A percentile compares a stretch with the other conserved stretches of the same genome.
Conservation (phyloP, 1,284 basidiomycete genomes). For the Ganoderma leucocontextum region DNA sequence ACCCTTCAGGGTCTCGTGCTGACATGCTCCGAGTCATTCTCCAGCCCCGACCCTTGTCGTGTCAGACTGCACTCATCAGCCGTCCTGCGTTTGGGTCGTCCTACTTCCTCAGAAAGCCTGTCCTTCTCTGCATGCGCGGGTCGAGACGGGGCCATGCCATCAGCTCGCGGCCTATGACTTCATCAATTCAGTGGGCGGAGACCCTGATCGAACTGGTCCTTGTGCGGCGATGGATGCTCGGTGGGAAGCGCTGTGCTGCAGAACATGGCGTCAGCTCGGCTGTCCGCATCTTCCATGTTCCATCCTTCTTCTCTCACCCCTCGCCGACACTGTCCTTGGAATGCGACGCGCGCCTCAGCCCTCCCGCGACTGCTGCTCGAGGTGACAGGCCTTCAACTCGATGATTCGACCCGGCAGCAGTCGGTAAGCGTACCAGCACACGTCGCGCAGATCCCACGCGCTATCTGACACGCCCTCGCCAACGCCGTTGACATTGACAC, state of each 20-base stretch:
- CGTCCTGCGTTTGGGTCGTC: constrained; percentile 1
- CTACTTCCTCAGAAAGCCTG: neutral
- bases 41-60: neutral
- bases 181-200: constrained; percentile 2
- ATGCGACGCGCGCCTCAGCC: neutral
- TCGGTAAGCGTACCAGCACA: constrained; percentile 15
- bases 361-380: neutral
- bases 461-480: constrained; percentile 12
- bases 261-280: neutral
- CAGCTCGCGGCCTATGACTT: constrained; percentile 5
- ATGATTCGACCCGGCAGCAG: constrained; percentile 5
- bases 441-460: constrained; percentile 22
- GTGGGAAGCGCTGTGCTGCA: constrained; percentile 5
- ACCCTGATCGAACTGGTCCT: constrained; percentile 5
- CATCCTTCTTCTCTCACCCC: neutral
- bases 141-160: constrained; percentile 1
- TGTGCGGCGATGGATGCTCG: neutral
- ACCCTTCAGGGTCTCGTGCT: constrained; percentile 1
- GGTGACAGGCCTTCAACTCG: neutral
- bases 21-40: constrained; percentile 8
- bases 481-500: constrained; percentile 12
- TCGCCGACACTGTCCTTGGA: neutral
- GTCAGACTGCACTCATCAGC: constrained; percentile 11
- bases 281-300: constrained; percentile 1
- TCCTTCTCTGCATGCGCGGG: neutral